Evolutionary conservation across 208 protist genomes (phyloP).

Genomic region (Trypanosoma avium): DNA sequence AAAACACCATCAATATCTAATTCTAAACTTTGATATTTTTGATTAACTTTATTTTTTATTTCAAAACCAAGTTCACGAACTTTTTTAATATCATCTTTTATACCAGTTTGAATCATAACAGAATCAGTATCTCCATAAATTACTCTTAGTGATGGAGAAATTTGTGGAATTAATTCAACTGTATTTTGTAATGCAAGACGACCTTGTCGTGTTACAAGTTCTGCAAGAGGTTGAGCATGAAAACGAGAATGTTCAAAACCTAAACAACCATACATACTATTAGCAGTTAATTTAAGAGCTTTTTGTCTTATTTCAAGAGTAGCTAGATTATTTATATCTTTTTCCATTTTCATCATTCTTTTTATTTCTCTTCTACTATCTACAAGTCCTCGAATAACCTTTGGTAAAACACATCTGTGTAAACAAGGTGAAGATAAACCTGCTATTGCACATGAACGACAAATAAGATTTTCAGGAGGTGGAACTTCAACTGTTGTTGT

Average conservation of each 20-base stretch:
- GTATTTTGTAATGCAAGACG: constrained; percentile 95
- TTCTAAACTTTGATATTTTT: constrained; percentile 97
- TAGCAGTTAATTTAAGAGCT: constrained; percentile 98
- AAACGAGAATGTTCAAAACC: constrained; percentile 99
- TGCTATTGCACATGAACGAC: constrained; percentile 51
- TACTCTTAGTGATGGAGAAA: constrained; percentile 87
- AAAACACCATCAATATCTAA: constrained; percentile 99
- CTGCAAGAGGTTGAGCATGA: constrained; percentile 97
- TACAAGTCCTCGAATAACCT: constrained; percentile 95
- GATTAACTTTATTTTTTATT: constrained; percentile 97
- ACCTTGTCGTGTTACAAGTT: constrained; percentile 97
- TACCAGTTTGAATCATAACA: constrained; percentile 99
- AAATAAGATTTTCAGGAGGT: constrained; percentile 78
- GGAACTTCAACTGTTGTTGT: constrained; percentile 54
- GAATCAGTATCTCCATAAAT: constrained; percentile 99
- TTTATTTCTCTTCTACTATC: constrained; percentile 95
- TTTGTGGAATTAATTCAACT: constrained; percentile 91
- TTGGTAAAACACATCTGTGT: constrained; percentile 92
- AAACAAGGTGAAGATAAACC: constrained; percentile 69
- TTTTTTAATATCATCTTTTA: constrained; percentile 80
- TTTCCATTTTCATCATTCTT: constrained; percentile 90
- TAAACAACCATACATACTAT: constrained; percentile 99
- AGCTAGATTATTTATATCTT: constrained; percentile 70
- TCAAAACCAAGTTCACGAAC: constrained; percentile 90
- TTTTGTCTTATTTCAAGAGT: constrained; percentile 97